phyloP scores from a whole-genome alignment of 306 rosid genomes.

The Casuarina cunninghamiana region DNA sequence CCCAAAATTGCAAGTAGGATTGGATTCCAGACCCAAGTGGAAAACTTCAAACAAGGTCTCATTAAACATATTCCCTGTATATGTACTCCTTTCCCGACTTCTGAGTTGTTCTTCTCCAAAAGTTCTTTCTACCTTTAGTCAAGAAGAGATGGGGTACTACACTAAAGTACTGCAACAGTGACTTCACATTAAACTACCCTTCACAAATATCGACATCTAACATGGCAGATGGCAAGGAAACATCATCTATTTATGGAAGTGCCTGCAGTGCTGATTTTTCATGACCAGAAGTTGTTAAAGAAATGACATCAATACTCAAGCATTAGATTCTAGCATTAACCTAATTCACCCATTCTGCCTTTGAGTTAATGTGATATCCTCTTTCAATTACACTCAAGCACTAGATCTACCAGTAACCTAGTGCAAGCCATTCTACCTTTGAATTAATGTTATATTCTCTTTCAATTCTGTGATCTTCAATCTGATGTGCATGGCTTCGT shows the following conservation, averaged over 20 bases:
- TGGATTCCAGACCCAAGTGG: neutral
- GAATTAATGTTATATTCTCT: neutral
- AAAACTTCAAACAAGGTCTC: neutral
- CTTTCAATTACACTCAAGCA: too few species aligned
- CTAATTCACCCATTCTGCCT: neutral
- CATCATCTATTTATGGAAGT: conserved; percentile 12
- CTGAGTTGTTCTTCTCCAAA: neutral
- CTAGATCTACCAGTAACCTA: too few species aligned
- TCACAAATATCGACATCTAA: neutral
- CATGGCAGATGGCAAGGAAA: neutral
- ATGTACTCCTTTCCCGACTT: neutral
- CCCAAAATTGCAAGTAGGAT: neutral
- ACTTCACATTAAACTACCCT: neutral
- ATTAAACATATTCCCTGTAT: neutral
- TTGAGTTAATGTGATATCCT: too few species aligned
- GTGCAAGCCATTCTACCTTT: too few species aligned
- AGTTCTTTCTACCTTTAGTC: neutral
- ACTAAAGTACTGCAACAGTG: neutral
- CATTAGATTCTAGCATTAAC: neutral
- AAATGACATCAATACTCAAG: neutral
- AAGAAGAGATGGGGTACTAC: neutral
- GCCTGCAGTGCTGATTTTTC: conserved; percentile 15
- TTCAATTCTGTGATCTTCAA: conserved; percentile 10
- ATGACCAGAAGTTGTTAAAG: neutral
- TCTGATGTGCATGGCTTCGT: conserved; percentile 17